These are phyloP conservation scores for Apiotrichum laibachii DNA, from an alignment of 1,284 basidiomycete species.

Conservation along the genomic window DNA sequence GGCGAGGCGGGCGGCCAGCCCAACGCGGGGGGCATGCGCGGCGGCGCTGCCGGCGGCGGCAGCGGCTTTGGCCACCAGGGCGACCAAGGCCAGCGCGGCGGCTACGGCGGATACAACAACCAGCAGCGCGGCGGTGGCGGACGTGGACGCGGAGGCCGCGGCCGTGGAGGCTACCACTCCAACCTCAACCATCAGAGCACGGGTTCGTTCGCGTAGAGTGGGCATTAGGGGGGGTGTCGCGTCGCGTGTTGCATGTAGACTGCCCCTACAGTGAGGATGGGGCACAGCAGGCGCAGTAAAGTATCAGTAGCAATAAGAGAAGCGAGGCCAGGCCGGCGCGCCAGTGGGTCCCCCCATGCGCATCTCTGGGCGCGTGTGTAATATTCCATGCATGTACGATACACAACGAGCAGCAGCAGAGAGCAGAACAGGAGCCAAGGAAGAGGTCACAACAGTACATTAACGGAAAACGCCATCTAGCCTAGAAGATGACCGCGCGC, in stretches of 20 bases:
- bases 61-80: constrained; percentile 13
- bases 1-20: constrained; percentile 41
- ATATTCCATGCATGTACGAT: constrained; percentile 18
- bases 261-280: neutral
- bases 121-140: no score
- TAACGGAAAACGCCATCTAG: neutral
- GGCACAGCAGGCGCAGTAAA: neutral
- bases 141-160: neutral
- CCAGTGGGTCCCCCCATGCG: no score
- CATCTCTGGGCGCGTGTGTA: neutral
- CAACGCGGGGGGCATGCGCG: constrained; percentile 8
- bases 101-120: no score
- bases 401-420: neutral
- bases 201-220: neutral
- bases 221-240: neutral
- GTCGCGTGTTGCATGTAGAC: neutral
- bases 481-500: neutral
- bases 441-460: no score
- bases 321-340: neutral
- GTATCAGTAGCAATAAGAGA: neutral
- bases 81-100: constrained; percentile 3
- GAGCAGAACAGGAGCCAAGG: neutral
- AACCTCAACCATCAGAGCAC: constrained; percentile 1
- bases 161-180: neutral
- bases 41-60: constrained; percentile 11